These are phyloP conservation scores for Vinca minor DNA, from an alignment of 257 asterid species.

Conservation along the genomic window DNA sequence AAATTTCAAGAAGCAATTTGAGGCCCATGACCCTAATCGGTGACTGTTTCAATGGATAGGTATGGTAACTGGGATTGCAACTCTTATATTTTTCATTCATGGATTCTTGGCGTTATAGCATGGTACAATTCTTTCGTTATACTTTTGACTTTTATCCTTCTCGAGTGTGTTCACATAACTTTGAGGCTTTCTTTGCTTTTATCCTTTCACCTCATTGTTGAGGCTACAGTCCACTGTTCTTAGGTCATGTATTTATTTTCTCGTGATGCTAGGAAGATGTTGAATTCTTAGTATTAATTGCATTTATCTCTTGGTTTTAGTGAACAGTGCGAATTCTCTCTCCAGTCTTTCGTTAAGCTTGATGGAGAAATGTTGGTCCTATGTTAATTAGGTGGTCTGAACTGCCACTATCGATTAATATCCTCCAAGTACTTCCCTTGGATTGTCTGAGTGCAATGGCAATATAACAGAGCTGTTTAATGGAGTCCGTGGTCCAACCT, in stretches of 20 bases:
- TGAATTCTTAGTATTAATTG: neutral
- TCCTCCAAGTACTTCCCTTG: neutral
- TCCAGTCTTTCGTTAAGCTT: neutral
- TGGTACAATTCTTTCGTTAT: neutral
- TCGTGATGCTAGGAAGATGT: neutral
- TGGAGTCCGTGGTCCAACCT: neutral
- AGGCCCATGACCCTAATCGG: conserved; percentile 53
- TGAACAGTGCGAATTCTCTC: neutral
- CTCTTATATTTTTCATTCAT: neutral
- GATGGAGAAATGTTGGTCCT: neutral
- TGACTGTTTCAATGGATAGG: conserved; percentile 33
- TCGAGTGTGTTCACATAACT: neutral
- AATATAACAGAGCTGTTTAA: neutral
- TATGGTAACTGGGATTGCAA: conserved; percentile 8
- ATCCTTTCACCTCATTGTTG: neutral
- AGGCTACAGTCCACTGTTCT: neutral
- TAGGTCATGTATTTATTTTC: neutral
- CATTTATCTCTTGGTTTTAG: neutral
- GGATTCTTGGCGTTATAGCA: neutral
- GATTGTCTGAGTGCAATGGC: neutral
- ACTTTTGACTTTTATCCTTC: neutral
- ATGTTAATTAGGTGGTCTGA: neutral
- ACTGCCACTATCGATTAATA: neutral
- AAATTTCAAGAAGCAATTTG: conserved; percentile 52
- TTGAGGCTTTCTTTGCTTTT: neutral